Percentiles rank a stretch among this genome's conserved stretches.
These are phyloP conservation scores for Aspergillus fischeri DNA, from an alignment of 2,329 filamentous ascomycete species.

Conservation along the genomic window DNA sequence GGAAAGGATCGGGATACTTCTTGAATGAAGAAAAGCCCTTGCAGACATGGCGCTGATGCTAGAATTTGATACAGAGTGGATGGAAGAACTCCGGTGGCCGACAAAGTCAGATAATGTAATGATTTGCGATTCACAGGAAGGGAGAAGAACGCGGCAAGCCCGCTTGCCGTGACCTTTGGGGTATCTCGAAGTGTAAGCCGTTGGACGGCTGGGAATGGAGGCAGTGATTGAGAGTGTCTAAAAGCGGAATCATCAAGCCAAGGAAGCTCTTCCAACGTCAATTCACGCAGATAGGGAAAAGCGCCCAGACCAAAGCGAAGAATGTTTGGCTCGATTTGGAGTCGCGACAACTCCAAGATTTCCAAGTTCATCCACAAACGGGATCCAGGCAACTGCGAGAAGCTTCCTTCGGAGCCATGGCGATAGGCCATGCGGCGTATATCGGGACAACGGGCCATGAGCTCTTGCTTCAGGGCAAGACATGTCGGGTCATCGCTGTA, in stretches of 20 bases:
- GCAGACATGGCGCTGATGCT: slow-evolving; percentile 37
- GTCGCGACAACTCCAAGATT: slow-evolving; percentile 35
- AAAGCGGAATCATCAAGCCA: slow-evolving; percentile 77
- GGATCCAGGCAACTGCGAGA: slow-evolving; percentile 64
- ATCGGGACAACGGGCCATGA: slow-evolving; percentile 77
- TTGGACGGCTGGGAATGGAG: slow-evolving; percentile 69
- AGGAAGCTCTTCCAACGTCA: slow-evolving; percentile 67
- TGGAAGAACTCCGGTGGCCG: slow-evolving; percentile 62
- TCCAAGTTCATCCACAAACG: slow-evolving; percentile 40
- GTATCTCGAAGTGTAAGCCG: slow-evolving; percentile 69
- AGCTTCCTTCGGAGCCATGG: slow-evolving; percentile 69
- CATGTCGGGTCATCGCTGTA: slow-evolving; percentile 76
- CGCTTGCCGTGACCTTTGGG: slow-evolving; percentile 66
- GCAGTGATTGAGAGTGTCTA: slow-evolving; percentile 59
- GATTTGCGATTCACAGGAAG: slow-evolving; percentile 55
- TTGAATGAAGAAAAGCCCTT: slow-evolving; percentile 51
- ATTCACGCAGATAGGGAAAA: slow-evolving; percentile 64
- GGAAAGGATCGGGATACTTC: slow-evolving; percentile 56
- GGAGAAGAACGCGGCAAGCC: slow-evolving; percentile 65
- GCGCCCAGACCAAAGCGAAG: slow-evolving; percentile 67
- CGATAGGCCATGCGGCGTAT: slow-evolving; percentile 87
- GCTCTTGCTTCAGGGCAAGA: slow-evolving; percentile 71
- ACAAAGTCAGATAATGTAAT: slow-evolving; percentile 66
- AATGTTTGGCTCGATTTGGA: slow-evolving; percentile 35
- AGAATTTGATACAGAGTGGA: slow-evolving; percentile 42